Evolutionary conservation across 176 grass and related monocot genomes (phyloP).

Genomic region (Typha latifolia): DNA sequence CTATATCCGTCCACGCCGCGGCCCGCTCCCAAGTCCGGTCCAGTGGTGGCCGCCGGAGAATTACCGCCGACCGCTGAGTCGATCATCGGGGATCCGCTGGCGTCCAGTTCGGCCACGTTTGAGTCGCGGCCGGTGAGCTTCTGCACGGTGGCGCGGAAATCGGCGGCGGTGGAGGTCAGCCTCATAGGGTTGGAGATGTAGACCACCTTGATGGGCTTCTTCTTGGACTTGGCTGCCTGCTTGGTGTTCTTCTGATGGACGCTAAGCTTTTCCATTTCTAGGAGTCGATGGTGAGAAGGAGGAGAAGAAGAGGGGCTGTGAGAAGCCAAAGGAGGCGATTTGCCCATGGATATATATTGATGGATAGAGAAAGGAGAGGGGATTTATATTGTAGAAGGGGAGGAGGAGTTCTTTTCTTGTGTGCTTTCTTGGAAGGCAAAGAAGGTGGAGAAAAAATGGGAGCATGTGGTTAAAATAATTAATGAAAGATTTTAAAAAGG

Average conservation of each 20-base stretch:
- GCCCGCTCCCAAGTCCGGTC: neutral
- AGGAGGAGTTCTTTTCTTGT: neutral
- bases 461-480: conserved; percentile 12
- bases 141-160: conserved; percentile 73
- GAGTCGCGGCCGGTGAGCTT: conserved; percentile 74
- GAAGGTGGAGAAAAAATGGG: conserved; percentile 6
- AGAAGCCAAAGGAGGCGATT: neutral
- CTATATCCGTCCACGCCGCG: neutral
- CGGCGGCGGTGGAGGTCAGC: conserved; percentile 45
- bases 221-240: conserved; percentile 1
- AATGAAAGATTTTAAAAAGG: neutral
- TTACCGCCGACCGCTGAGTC: neutral
- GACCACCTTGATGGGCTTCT: conserved; percentile 80
- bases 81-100: neutral
- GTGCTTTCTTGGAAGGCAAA: conserved; percentile 17
- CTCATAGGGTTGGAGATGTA: conserved; percentile 91
- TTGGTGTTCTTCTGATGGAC: conserved; percentile 21
- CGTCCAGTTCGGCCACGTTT: conserved; percentile 49
- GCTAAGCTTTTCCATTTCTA: conserved; percentile 19
- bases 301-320: neutral
- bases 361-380: neutral
- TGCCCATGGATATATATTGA: neutral
- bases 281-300: neutral
- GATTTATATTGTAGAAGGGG: neutral
- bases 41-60: neutral